phyloP scores from a whole-genome alignment of 805 yeast genomes.

The Metschnikowia similis region DNA sequence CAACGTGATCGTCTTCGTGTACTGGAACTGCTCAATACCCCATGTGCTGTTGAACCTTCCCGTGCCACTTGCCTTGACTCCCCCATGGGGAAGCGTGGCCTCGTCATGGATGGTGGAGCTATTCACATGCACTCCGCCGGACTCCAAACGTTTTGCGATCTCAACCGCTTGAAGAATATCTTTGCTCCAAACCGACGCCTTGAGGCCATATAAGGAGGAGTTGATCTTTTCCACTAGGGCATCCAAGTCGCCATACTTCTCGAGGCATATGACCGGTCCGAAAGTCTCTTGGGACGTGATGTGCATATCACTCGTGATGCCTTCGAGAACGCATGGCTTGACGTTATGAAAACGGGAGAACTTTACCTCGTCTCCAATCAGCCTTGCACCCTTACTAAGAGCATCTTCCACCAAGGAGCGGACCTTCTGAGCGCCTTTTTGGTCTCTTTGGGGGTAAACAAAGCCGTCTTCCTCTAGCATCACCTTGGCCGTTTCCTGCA shows the following conservation, averaged over 20 bases:
- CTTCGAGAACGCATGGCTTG: slow-evolving; percentile 30
- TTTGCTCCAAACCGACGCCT: slow-evolving; percentile 40
- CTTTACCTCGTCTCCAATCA: slow-evolving; percentile 2
- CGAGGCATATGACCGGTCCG: slow-evolving; percentile 40
- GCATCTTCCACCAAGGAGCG: slow-evolving; percentile 32
- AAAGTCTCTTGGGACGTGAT: slow-evolving; percentile 34
- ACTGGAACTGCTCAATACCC: slow-evolving; percentile 42
- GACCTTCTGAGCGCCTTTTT: slow-evolving; percentile 19
- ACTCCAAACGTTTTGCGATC: slow-evolving; percentile 30
- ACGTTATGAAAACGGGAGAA: neutral
- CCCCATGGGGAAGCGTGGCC: slow-evolving; percentile 43
- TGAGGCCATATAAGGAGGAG: slow-evolving; percentile 31
- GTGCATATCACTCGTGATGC: slow-evolving; percentile 27
- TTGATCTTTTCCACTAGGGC: slow-evolving; percentile 4
- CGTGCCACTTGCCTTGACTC: slow-evolving; percentile 36
- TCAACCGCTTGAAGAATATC: slow-evolving; percentile 31
- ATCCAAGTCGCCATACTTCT: slow-evolving; percentile 20
- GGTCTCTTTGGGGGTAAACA: slow-evolving; percentile 27
- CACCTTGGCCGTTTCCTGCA: slow-evolving; percentile 17
- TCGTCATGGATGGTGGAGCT: slow-evolving; percentile 32
- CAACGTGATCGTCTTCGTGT: slow-evolving; percentile 33
- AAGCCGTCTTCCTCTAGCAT: slow-evolving; percentile 18
- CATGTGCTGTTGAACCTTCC: slow-evolving; percentile 37
- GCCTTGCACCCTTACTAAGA: slow-evolving; percentile 33
- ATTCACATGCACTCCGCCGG: slow-evolving; percentile 41